These are phyloP conservation scores for Arthroderma uncinatum DNA, from an alignment of 2,329 filamentous ascomycete species.

Conservation along the genomic window DNA sequence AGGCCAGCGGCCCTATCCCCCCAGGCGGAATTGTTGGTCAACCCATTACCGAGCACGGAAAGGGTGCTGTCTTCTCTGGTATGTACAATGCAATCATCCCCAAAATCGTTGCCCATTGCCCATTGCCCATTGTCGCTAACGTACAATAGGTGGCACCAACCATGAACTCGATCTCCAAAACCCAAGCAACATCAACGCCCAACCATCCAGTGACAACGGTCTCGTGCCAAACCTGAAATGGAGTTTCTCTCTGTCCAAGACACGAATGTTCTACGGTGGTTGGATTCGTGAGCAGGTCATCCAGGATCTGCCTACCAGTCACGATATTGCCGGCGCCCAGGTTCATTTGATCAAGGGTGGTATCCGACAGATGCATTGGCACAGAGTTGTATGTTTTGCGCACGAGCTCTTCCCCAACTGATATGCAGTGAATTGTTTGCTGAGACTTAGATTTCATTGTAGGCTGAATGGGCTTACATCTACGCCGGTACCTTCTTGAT, in stretches of 20 bases:
- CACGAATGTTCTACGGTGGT: slow-evolving; percentile 50
- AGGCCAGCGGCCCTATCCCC: slow-evolving; percentile 5
- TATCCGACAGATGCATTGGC: slow-evolving; percentile 57
- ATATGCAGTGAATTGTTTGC: neutral
- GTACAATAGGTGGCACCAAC: slow-evolving; percentile 50
- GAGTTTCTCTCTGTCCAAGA: slow-evolving; percentile 59
- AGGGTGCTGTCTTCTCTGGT: slow-evolving; percentile 50
- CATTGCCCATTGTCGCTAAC: no score
- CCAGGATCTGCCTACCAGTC: slow-evolving; percentile 53
- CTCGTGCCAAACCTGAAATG: slow-evolving; percentile 57
- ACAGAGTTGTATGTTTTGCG: slow-evolving; percentile 45
- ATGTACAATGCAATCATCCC: slow-evolving; percentile 15
- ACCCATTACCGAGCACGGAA: slow-evolving; percentile 44
- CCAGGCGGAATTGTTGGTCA: slow-evolving; percentile 41
- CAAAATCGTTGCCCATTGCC: no score
- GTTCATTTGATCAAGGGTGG: slow-evolving; percentile 57
- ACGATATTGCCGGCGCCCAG: slow-evolving; percentile 57
- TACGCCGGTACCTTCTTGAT: slow-evolving; percentile 48
- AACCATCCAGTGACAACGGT: slow-evolving; percentile 49
- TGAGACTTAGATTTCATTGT: neutral
- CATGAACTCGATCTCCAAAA: slow-evolving; percentile 50
- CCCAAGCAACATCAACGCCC: slow-evolving; percentile 51
- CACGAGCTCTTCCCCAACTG: neutral
- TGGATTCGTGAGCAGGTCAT: slow-evolving; percentile 58
- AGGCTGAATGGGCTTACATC: slow-evolving; percentile 58